Conservation (phyloP, 805 yeast species). For the Cyberlindnera subsufficiens region DNA sequence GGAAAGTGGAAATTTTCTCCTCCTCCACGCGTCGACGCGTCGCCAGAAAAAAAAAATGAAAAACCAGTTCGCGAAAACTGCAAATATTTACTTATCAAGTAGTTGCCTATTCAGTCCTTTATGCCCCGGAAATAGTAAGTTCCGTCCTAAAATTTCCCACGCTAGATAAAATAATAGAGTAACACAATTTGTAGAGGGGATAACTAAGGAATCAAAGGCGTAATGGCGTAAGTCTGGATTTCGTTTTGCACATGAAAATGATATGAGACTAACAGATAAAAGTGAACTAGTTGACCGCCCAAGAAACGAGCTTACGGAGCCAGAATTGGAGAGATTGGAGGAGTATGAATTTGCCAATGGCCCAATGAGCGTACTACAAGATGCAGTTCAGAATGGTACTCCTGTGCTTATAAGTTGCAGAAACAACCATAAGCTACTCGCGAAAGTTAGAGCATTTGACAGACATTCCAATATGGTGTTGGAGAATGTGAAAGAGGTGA, state of each 20-base stretch:
- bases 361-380: conserved; percentile 83
- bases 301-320: conserved; percentile 71
- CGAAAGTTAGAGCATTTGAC: conserved; percentile 90
- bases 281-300: conserved; percentile 71
- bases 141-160: neutral
- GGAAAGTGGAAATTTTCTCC: neutral
- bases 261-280: conserved; percentile 6
- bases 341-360: conserved; percentile 89
- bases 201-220: neutral
- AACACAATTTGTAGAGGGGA: too few species aligned
- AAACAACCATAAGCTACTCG: conserved; percentile 88
- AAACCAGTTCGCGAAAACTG: too few species aligned
- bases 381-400: conserved; percentile 66
- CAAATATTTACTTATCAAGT: too few species aligned
- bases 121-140: neutral
- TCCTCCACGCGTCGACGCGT: too few species aligned
- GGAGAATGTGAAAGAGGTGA: conserved; percentile 78
- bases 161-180: too few species aligned
- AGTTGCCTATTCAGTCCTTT: too few species aligned
- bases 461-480: conserved; percentile 92
- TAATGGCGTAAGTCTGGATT: conserved; percentile 17
- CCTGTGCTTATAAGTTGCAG: conserved; percentile 85
- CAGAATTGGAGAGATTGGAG: conserved; percentile 75
- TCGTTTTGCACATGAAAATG: neutral
- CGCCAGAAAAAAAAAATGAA: too few species aligned